Percentiles rank a stretch among this genome's conserved stretches.
These are phyloP conservation scores for Phytophthora hybrid DNA, from an alignment of 352 stramenopile species.

Conservation along the genomic window DNA sequence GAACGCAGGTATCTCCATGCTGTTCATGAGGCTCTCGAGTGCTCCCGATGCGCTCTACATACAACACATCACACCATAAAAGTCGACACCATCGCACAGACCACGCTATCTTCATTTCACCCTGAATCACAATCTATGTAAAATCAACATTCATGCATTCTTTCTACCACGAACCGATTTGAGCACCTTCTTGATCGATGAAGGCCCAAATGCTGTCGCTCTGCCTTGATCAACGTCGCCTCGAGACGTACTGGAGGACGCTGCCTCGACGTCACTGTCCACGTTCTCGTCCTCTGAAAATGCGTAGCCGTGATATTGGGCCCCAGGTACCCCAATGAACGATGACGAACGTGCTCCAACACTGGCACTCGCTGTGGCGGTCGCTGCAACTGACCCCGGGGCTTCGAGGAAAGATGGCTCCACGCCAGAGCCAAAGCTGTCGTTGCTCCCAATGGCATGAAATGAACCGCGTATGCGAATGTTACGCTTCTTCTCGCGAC, in stretches of 20 bases:
- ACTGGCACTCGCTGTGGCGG: slow-evolving; percentile 15
- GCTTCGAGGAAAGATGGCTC: slow-evolving; percentile 32
- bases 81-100: slow-evolving; percentile 19
- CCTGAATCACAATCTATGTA: slow-evolving; percentile 20
- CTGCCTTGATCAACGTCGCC: slow-evolving; percentile 19
- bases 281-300: slow-evolving; percentile 85
- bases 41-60: not conserved
- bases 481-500: slow-evolving; percentile 39
- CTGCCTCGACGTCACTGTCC: slow-evolving; percentile 69
- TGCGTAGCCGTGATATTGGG: slow-evolving; percentile 75
- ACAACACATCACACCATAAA: slow-evolving; percentile 5
- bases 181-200: slow-evolving; percentile 78
- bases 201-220: slow-evolving; percentile 32
- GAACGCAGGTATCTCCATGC: slow-evolving; percentile 30
- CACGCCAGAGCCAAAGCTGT: slow-evolving; percentile 23
- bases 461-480: slow-evolving; percentile 73
- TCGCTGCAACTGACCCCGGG: slow-evolving; percentile 20
- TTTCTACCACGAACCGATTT: slow-evolving; percentile 80
- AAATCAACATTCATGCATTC: slow-evolving; percentile 52
- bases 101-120: slow-evolving; percentile 12
- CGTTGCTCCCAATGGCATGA: slow-evolving; percentile 37
- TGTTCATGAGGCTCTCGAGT: slow-evolving; percentile 12
- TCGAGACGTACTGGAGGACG: slow-evolving; percentile 38
- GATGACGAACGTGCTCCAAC: slow-evolving; percentile 20
- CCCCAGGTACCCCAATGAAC: slow-evolving; percentile 13